Evolutionary conservation across 768 basidiomycete genomes (phyloP).

Genomic region (Naganishia kalamii): DNA sequence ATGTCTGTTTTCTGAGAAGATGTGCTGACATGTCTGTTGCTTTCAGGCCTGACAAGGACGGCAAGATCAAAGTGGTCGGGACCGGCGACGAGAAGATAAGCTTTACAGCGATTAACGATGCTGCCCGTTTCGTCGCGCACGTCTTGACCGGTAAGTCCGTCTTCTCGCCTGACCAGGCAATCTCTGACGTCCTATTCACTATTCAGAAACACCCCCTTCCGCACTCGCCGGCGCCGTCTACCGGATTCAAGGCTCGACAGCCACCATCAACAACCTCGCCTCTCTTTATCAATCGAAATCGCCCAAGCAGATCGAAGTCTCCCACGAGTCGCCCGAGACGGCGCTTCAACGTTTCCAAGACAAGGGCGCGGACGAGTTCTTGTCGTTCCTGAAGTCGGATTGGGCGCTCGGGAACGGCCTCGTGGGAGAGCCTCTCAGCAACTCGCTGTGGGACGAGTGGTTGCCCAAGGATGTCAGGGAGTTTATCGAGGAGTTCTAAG

Average conservation of each 20-base stretch:
- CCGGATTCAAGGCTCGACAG: constrained; percentile 11
- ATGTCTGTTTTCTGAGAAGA: not conserved
- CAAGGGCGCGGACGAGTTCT: constrained; percentile 14
- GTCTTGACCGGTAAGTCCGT: constrained; percentile 8
- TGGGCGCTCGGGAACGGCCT: constrained; percentile 9
- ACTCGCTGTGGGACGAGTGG: not conserved
- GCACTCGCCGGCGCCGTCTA: constrained; percentile 7
- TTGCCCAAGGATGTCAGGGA: not conserved
- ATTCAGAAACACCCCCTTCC: not conserved
- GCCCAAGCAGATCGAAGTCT: not conserved
- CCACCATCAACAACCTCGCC: constrained; percentile 1
- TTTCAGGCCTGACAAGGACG: constrained; percentile 13
- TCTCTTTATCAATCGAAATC: not conserved
- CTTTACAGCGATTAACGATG: constrained; percentile 14
- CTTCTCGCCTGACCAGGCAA: not conserved
- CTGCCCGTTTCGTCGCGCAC: constrained; percentile 14
- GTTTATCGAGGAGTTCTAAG: constrained; percentile 1
- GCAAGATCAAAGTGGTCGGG: constrained; percentile 17
- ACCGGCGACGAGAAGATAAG: constrained; percentile 5
- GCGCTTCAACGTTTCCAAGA: constrained; percentile 13
- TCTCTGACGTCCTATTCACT: not conserved
- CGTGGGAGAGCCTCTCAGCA: not conserved
- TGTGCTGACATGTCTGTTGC: not conserved
- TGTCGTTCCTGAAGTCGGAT: constrained; percentile 19
- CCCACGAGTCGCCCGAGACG: constrained; percentile 1